Evolutionary conservation across 2,329 filamentous ascomycete genomes (phyloP), one percentile per base, ranked within the genome.

Genomic region (Akanthomyces dipterigenus): DNA sequence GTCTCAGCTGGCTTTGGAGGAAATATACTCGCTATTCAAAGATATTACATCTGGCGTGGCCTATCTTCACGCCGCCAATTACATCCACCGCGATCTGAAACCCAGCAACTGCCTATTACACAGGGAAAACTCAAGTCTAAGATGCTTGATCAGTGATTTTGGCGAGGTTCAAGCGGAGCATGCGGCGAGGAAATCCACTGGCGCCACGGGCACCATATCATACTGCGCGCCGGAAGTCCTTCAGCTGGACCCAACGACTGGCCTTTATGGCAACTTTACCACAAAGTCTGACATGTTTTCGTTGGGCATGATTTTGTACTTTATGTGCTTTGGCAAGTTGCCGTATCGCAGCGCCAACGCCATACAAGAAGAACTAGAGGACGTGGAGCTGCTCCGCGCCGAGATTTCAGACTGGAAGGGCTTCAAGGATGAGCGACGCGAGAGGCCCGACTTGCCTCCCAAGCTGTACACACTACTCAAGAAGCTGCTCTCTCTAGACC

Each of bases 211-310:
- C 1, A 99, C 95, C 0, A 95, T 99, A 50, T 98, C 93, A 0
- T 99, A 97, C 73, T 99, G 95, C 73, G 95, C 95, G 0, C 95
- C 95, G 0, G 95, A 99, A 73, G 96, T 99, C 0, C 78, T 99
- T 34, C 86, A 83, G 55, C 83, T 83, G 66, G 88, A 86, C 61
- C 75, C 82, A 0, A 80, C 79, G 36, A 80, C 79, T 31, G 93
- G 93, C 0, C 82, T 82, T 1, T 93, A 90, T 67, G 92, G 90
- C 8, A 96, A 98, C 70, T 99, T 99, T 69, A 96, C 92, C 0
- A 93, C 91, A 28, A 99, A 98, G 71, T 97, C 93, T 0, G 95
- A 99, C 70, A 89, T 99, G n/a, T 99, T 99, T 74, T 97, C 93
- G 1, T 79, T 99, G 0, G 95, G 95, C 54, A 97, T 99, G 93